Percentiles rank a stretch among this genome's conserved stretches.
Evolutionary conservation across 345 rosid genomes (phyloP).

Genomic region (Carallia pectinifolia): DNA sequence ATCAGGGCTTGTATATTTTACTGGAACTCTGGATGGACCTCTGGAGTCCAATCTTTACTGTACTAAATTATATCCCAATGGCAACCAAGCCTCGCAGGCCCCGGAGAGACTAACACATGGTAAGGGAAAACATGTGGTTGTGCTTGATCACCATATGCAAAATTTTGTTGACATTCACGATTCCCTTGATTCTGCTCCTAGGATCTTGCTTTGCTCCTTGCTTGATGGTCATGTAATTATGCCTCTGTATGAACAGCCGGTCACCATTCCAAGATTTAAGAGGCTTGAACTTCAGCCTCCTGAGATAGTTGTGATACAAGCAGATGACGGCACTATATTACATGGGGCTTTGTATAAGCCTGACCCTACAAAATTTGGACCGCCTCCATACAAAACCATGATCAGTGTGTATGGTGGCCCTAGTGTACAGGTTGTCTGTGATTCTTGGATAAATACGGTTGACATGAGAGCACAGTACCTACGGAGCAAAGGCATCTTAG

Average conservation of each 20-base stretch:
- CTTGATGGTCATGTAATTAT: constrained; percentile 52
- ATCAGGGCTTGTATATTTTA: constrained; percentile 63
- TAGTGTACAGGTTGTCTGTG: constrained; percentile 59
- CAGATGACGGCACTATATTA: constrained; percentile 63
- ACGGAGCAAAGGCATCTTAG: constrained; percentile 86
- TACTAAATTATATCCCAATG: constrained; percentile 45
- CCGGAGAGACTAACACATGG: constrained; percentile 74
- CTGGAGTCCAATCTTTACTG: constrained; percentile 71
- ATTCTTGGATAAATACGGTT: constrained; percentile 82
- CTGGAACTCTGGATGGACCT: constrained; percentile 81
- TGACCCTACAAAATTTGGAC: constrained; percentile 65
- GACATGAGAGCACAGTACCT: constrained; percentile 94
- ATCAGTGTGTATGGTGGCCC: constrained; percentile 92
- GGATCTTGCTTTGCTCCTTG: constrained; percentile 64
- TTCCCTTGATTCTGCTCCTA: constrained; percentile 73
- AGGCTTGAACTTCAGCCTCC: constrained; percentile 75
- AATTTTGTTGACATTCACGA: constrained; percentile 87
- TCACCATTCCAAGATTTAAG: constrained; percentile 46
- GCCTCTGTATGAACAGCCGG: constrained; percentile 68
- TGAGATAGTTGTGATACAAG: constrained; percentile 62
- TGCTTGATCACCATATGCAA: constrained; percentile 78
- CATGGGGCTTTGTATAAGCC: constrained; percentile 88
- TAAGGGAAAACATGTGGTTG: constrained; percentile 79
- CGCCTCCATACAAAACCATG: constrained; percentile 92
- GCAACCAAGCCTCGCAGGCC: constrained; percentile 29